Evolutionary conservation across 2,329 filamentous ascomycete genomes (phyloP).

Genomic region (Nemania diffusa): DNA sequence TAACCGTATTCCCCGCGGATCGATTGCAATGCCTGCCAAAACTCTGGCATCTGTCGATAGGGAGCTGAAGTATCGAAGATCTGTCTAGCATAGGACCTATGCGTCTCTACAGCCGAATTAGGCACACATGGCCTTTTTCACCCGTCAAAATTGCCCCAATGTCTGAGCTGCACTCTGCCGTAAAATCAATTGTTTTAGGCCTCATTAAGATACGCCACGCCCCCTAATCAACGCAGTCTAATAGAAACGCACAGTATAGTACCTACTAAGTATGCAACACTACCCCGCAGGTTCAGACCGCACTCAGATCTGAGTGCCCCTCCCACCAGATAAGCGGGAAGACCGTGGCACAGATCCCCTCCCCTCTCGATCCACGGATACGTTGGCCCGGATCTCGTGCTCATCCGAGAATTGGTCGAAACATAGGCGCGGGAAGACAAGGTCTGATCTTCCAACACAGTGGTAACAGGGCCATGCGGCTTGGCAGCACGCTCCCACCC

Average conservation of each 20-base stretch:
- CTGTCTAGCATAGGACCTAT: not conserved
- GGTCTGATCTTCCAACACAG: slow-evolving; percentile 9
- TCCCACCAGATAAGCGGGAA: not conserved
- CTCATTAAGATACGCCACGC: too few species aligned
- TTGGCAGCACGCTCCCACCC: slow-evolving; percentile 1
- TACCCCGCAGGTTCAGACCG: not conserved
- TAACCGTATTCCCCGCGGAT: too few species aligned
- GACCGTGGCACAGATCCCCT: slow-evolving; percentile 10
- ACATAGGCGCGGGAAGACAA: slow-evolving; percentile 1
- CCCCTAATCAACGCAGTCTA: not conserved
- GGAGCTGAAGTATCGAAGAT: too few species aligned
- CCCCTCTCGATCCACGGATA: not conserved
- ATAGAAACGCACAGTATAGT: not conserved
- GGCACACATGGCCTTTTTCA: not conserved
- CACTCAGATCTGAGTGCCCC: not conserved
- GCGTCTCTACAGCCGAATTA: not conserved
- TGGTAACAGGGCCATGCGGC: slow-evolving; percentile 16
- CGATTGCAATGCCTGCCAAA: too few species aligned
- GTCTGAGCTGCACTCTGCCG: not conserved
- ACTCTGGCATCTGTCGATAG: too few species aligned
- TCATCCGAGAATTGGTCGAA: slow-evolving; percentile 1
- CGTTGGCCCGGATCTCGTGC: slow-evolving; percentile 2
- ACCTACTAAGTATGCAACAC: not conserved
- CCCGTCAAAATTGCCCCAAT: not conserved
- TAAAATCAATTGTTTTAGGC: not conserved